Evolutionary conservation across 2,329 filamentous ascomycete genomes (phyloP), one percentile per base, ranked within the genome.

Genomic region (Fonsecaea nubica): DNA sequence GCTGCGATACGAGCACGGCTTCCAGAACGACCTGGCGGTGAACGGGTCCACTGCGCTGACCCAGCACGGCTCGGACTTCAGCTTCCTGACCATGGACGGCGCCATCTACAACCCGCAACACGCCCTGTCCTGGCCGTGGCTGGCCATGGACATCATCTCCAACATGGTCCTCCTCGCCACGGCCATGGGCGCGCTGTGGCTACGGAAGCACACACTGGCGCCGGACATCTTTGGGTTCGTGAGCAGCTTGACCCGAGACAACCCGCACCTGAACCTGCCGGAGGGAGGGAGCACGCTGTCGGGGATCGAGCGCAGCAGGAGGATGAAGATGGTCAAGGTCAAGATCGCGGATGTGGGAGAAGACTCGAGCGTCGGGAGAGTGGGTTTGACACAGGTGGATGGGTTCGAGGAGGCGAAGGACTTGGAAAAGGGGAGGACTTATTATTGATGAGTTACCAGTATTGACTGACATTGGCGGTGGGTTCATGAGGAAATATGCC

Each of bases 31-130:
- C 13, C 40, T 57, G 8, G 38, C 61, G 3, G 33, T 25, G 13
- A 56, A 42, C 2, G 58, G 58, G 12, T 58, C 57, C 35, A 52
- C 56, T n/a, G 38, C n/a, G 15, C 48, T 52, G 25, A 45, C 25
- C 25, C 25, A 35, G 25, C 25, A 63, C 38, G 45, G 57, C 50
- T 35, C 50, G 50, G 58, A 55, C 42, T 65, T 61, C 40, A 32
- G 21, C 2, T 38, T 33, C 21, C n/a, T 65, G 10, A 18, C 21
- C 25, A 55, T 63, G 30, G 15, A 63, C n/a, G 64, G 64, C 13
- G 64, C 64, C 53, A 42, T 63, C 10, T 67, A 63, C 33, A 58
- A 63, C 36, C 61, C 60, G 18, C 60, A 60, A 45, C 64, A 67
- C 38, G 45, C 36, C 8, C 50, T 67, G 21, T 67, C 45, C n/a